These are phyloP conservation scores for Moricandia moricandioides DNA, from an alignment of 345 rosid species.

Conservation along the genomic window DNA sequence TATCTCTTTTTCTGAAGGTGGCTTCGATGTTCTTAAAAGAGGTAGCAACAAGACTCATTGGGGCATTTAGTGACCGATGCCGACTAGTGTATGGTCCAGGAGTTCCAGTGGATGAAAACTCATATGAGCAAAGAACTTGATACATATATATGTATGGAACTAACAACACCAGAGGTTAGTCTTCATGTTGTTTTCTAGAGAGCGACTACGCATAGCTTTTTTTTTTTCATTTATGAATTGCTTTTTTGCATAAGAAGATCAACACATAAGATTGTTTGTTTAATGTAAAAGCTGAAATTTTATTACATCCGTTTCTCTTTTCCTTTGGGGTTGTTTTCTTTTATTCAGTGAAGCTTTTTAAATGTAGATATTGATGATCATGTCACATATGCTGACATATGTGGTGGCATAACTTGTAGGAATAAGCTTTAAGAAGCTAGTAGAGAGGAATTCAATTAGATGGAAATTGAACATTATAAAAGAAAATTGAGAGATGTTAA, in stretches of 20 bases:
- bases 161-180: slow-evolving; percentile 26
- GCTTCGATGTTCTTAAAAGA: slow-evolving; percentile 87
- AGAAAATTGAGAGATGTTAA: not conserved
- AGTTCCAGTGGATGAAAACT: slow-evolving; percentile 50
- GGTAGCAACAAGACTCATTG: slow-evolving; percentile 66
- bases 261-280: slow-evolving; percentile 17
- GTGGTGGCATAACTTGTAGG: not conserved
- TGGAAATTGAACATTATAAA: not conserved
- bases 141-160: not conserved
- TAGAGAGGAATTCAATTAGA: not conserved
- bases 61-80: slow-evolving; percentile 73
- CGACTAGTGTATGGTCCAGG: slow-evolving; percentile 70
- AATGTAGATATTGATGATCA: not conserved
- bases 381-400: not conserved
- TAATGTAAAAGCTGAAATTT: slow-evolving; percentile 21
- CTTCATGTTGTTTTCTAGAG: slow-evolving; percentile 18
- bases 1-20: slow-evolving; percentile 38
- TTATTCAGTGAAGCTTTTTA: not conserved
- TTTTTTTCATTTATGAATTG: slow-evolving; percentile 6
- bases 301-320: not conserved
- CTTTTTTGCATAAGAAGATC: slow-evolving; percentile 23
- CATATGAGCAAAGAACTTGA: slow-evolving; percentile 28
- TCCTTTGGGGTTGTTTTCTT: not conserved
- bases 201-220: slow-evolving; percentile 3
- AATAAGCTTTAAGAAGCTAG: not conserved